phyloP scores from a whole-genome alignment of 106 monocot genomes.

The Apostasia ramifera region DNA sequence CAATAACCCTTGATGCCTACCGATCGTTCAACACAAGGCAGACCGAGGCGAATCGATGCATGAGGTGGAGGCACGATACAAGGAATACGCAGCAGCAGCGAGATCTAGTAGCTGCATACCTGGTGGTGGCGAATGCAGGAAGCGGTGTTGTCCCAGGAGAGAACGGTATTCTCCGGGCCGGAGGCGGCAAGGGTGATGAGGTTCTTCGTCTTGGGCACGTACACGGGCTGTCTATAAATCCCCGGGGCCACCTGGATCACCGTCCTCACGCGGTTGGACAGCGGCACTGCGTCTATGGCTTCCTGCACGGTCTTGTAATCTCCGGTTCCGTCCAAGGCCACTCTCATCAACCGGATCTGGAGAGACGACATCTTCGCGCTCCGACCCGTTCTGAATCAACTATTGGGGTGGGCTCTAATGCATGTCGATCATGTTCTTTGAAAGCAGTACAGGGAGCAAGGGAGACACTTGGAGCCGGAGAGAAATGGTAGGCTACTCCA shows the following conservation, averaged over 20 bases:
- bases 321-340: slow-evolving; percentile 31
- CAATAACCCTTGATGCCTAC: slow-evolving; percentile 48
- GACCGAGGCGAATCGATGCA: not conserved
- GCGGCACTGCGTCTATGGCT: slow-evolving; percentile 84
- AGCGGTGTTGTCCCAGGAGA: slow-evolving; percentile 93
- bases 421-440: too few relatives aligned
- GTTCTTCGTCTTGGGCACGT: slow-evolving; percentile 93
- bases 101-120: slow-evolving; percentile 17
- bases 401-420: too few relatives aligned
- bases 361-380: not conserved
- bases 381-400: too few relatives aligned
- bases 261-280: slow-evolving; percentile 58
- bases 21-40: not conserved
- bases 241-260: slow-evolving; percentile 67
- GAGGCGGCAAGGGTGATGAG: slow-evolving; percentile 70
- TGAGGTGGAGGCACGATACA: slow-evolving; percentile 1
- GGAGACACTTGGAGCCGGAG: too few relatives aligned
- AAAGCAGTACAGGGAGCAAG: too few relatives aligned
- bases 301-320: slow-evolving; percentile 59
- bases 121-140: slow-evolving; percentile 73
- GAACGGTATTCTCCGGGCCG: slow-evolving; percentile 55
- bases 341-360: slow-evolving; percentile 21
- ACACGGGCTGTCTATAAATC: slow-evolving; percentile 63
- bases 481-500: too few relatives aligned
- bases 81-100: not conserved